Evolutionary conservation across 345 rosid genomes (phyloP), one percentile per base, ranked within the genome.

Genomic region (Excoecaria cochinchinensis): DNA sequence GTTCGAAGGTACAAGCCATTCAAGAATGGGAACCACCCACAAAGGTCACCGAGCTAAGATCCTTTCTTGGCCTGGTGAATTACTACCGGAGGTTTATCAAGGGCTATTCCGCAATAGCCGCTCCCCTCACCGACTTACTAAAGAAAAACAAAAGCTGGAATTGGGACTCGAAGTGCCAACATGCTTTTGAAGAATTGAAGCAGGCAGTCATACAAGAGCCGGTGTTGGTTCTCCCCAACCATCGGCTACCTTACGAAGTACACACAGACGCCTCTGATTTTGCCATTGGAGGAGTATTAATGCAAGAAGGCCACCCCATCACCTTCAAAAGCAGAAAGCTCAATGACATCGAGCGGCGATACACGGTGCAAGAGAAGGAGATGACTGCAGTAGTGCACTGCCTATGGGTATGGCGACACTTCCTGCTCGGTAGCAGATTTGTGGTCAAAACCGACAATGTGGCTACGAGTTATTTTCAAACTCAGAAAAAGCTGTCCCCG

Each of bases 51-150:
- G n/a, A 42, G 64, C 0, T 9, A 0, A 0, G 72, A 0, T 76
- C 19, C 0, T 80, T 76, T 31, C 58, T 72, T 7, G 63, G 69
- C 0, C 31, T 75, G 0, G 58, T 24, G 0, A 80, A 76, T n/a
- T 80, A 76, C 3, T 80, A 66, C 25, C 4, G 22, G 0, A 0
- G 36, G 2, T 75, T 80, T n/a, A 71, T 80, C 0, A 6, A 21
- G 0, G 63, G 38, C 4, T 55, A 55, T 0, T 55, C 22, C 4
- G 2, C 22, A 1, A 55, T 55, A 3, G 58, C 22, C 6, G 21
- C 58, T 0, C n/a, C 38, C 7, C 11, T 59, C 0, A 59, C 16
- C 1, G 16, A 59, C 38, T 22, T 59, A 11, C 12, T 59, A 16
- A 59, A 22, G 4, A 59, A 59, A 13, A 8, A 24, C 3, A 9